Percentiles rank a stretch among this genome's conserved stretches.
Conservation (phyloP, 805 yeast genomes). For the Lipomyces chichibuensis region DNA sequence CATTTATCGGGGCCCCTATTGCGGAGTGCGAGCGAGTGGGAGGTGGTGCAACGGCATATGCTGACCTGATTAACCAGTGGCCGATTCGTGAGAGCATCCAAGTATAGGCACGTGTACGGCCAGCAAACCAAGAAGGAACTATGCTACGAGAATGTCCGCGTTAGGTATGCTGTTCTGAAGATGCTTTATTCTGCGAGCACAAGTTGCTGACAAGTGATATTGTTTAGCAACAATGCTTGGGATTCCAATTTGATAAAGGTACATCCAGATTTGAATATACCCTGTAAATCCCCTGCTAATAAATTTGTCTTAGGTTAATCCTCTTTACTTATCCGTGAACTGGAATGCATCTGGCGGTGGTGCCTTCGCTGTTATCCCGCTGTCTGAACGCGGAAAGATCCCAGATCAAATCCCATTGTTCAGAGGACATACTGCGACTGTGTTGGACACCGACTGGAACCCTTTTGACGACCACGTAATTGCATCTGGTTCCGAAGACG, state of each 20-base stretch:
- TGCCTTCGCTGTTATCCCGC: constrained; percentile 91
- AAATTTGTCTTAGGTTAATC: constrained; percentile 56
- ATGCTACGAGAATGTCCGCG: constrained; percentile 65
- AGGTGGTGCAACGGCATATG: not conserved
- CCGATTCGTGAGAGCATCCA: constrained; percentile 93
- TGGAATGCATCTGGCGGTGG: constrained; percentile 98
- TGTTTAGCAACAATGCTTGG: constrained; percentile 90
- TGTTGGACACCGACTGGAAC: constrained; percentile 92
- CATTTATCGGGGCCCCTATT: not conserved
- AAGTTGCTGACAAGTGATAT: not conserved
- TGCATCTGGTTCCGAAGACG: constrained; percentile 82
- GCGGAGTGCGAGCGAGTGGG: not conserved
- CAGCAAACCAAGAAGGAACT: constrained; percentile 76
- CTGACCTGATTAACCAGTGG: constrained; percentile 38
- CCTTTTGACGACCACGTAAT: constrained; percentile 80
- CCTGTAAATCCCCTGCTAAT: constrained; percentile 4
- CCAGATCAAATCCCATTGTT: constrained; percentile 93
- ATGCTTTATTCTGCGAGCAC: not conserved
- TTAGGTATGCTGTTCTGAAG: constrained; percentile 40
- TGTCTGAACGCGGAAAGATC: constrained; percentile 82
- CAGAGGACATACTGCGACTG: constrained; percentile 94
- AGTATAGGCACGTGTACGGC: constrained; percentile 94
- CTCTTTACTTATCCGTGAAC: constrained; percentile 80
- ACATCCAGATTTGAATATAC: constrained; percentile 10
- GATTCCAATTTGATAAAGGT: constrained; percentile 84